Percentiles rank a stretch among this genome's conserved stretches.
These are phyloP conservation scores for Aciculosporium take DNA, from an alignment of 2,329 filamentous ascomycete species.

Conservation along the genomic window DNA sequence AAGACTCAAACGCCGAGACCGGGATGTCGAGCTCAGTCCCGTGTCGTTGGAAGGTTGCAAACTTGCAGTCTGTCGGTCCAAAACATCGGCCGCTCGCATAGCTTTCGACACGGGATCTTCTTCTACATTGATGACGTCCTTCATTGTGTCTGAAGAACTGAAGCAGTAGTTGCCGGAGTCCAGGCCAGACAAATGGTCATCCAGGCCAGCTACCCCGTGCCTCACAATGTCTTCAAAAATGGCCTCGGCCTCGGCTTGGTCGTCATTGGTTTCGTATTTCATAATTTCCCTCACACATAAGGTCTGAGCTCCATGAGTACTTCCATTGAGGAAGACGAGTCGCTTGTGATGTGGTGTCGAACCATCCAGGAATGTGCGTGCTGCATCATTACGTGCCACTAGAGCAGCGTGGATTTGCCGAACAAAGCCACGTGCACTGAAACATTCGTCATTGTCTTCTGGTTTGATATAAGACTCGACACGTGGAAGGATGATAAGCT, in stretches of 20 bases:
- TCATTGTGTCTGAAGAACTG: background rate
- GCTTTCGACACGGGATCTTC: conserved; percentile 38
- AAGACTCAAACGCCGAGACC: conserved; percentile 34
- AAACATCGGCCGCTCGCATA: conserved; percentile 44
- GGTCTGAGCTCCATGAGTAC: conserved; percentile 38
- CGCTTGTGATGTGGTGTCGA: conserved; percentile 33
- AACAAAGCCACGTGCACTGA: conserved; percentile 26
- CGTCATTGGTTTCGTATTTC: conserved; percentile 34
- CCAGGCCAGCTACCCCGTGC: conserved; percentile 29
- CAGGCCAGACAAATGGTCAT: conserved; percentile 11
- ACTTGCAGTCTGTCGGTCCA: conserved; percentile 40
- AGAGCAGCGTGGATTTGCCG: conserved; percentile 37
- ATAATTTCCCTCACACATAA: conserved; percentile 41
- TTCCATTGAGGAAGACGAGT: conserved; percentile 47
- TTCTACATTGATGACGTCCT: conserved; percentile 27
- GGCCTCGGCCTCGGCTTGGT: conserved; percentile 33
- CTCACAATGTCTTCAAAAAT: conserved; percentile 38
- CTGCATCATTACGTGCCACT: conserved; percentile 30
- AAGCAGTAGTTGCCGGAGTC: conserved; percentile 8
- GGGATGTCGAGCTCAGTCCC: conserved; percentile 27
- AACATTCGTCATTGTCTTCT: conserved; percentile 3
- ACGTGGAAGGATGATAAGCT: conserved; percentile 42
- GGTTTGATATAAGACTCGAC: conserved; percentile 4
- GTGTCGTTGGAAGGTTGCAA: conserved; percentile 36
- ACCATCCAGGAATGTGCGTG: conserved; percentile 34